Percentiles rank a stretch among this genome's conserved stretches.
phyloP scores from a whole-genome alignment of 805 yeast genomes.

The Metschnikowia lachancei region DNA sequence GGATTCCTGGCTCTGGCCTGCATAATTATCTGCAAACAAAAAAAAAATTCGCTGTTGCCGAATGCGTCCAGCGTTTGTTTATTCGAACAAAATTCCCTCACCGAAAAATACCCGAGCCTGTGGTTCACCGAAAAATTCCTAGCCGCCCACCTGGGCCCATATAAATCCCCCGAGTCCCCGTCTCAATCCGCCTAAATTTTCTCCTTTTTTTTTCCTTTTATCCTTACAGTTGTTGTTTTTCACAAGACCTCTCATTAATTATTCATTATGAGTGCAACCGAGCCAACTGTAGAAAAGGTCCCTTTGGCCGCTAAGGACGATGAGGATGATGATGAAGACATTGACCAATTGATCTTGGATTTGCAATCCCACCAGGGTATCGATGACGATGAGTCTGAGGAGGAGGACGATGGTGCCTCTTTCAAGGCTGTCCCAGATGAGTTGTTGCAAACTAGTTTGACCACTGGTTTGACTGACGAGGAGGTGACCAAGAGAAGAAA shows the following conservation, averaged over 20 bases:
- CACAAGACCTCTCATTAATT: conserved; percentile 7
- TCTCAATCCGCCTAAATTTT: neutral
- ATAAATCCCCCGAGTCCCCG: conserved; percentile 18
- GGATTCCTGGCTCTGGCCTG: neutral
- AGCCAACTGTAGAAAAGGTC: conserved; percentile 56
- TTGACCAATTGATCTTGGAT: conserved; percentile 67
- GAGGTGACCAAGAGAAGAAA: conserved; percentile 82
- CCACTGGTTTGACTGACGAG: conserved; percentile 70
- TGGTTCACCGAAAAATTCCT: conserved; percentile 1
- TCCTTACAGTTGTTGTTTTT: conserved; percentile 16
- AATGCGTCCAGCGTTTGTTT: conserved; percentile 22
- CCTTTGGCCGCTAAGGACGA: conserved; percentile 43
- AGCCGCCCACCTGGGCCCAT: conserved; percentile 6
- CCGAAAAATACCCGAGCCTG: conserved; percentile 7
- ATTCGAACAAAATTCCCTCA: conserved; percentile 23
- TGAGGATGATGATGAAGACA: conserved; percentile 51
- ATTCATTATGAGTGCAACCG: conserved; percentile 35
- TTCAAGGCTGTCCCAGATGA: conserved; percentile 82
- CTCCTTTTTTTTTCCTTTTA: conserved; percentile 7
- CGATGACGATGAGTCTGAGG: conserved; percentile 25
- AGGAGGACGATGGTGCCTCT: conserved; percentile 33
- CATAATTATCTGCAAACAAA: conserved; percentile 12
- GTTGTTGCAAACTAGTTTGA: conserved; percentile 76
- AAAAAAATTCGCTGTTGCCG: conserved; percentile 13
- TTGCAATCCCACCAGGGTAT: conserved; percentile 65